Evolutionary conservation across 257 asterid species (phyloP), one percentile per base, ranked within the genome.

Genomic region (Nicotiana undulata): DNA sequence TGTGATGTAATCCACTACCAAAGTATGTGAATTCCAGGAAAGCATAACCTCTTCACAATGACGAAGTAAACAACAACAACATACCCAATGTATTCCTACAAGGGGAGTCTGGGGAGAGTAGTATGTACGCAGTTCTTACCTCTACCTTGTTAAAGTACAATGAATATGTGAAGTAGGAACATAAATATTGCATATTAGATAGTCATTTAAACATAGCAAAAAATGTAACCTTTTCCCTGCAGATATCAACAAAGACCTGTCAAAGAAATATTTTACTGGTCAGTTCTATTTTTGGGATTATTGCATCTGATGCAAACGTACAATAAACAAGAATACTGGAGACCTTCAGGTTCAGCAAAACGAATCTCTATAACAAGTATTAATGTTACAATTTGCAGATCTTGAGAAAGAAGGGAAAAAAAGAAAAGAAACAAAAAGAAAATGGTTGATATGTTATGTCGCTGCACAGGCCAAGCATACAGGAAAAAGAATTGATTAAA

Each of bases 21-120:
- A 46, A 74, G 24, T 20, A 74, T 74, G 61, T 74, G 79, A 46
- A 46, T 74, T 74, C 79, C 60, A 74, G 79, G 61, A 74, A 26
- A 26, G 61, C 79, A 49, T 49, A 74, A 22, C 15, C 59, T 0
- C 16, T 46, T 1, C 24, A 22, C 22, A 13, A 68, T 20, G 11
- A n/a, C 46, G 22, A 4, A 12, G 17, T 13, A 34, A 70, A 12
- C 44, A 32, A 34, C 40, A 40, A 40, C 3, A 40, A 40, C 49
- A 40, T 40, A 40, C 11, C 49, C 12, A 2, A 1, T 40, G 12
- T 40, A 40, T 40, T 40, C 3, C 49, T 0, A 40, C 49, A 40
- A 40, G 49, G 2, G 3, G 49, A 0, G 1, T 40, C 46, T 9
- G 12, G 3, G 49, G 49, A 9, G 12, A 12, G 49, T 40, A 40